Evolutionary conservation across 164 flowering plant species (phyloP).

Genomic region (Chimonanthus praecox): DNA sequence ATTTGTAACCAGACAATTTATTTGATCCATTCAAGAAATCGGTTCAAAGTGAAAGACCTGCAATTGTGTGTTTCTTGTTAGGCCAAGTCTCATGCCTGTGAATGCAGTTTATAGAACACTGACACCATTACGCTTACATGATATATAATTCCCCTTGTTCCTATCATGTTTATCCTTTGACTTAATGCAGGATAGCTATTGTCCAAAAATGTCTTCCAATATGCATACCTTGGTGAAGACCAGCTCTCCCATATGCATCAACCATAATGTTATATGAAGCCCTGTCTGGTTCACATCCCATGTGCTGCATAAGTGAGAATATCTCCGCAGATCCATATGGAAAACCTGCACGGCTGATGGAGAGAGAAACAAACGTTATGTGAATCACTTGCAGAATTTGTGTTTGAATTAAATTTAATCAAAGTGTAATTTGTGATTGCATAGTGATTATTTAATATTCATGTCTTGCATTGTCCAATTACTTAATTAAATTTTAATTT

Average conservation of each 20-base stretch:
- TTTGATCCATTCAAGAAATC: background rate
- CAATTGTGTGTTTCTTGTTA: background rate
- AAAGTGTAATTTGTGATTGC: too few relatives aligned
- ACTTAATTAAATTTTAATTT: too few relatives aligned
- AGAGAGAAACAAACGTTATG: background rate
- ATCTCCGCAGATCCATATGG: constrained; percentile 83
- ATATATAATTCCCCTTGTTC: background rate
- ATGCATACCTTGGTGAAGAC: constrained; percentile 60
- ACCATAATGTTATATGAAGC: constrained; percentile 93
- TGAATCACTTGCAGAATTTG: background rate
- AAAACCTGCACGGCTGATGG: constrained; percentile 60
- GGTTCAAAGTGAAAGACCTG: background rate
- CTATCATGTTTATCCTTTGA: background rate
- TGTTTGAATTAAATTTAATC: too few relatives aligned
- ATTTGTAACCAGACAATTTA: background rate
- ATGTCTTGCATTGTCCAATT: too few relatives aligned
- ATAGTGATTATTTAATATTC: too few relatives aligned
- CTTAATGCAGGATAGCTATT: background rate
- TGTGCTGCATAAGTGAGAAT: constrained; percentile 89
- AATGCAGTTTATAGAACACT: background rate
- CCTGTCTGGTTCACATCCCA: constrained; percentile 95
- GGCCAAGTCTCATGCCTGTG: background rate
- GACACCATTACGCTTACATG: background rate
- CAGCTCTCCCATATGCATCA: constrained; percentile 94
- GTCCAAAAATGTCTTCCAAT: background rate